These are phyloP conservation scores for Ilex asprella DNA, from an alignment of 257 asterid species.

Conservation along the genomic window DNA sequence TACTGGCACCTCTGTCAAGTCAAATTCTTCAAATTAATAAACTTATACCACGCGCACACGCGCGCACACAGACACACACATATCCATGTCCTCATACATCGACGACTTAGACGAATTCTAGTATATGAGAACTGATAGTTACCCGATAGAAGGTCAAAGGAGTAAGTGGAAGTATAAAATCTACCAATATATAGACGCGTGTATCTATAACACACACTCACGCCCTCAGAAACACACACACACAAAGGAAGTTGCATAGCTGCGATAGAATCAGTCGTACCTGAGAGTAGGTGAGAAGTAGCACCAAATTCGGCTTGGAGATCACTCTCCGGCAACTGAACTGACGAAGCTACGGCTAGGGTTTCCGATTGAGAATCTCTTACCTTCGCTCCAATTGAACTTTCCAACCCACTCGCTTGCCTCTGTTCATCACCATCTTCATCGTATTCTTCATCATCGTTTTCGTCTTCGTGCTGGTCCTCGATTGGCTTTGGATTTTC, in stretches of 20 bases:
- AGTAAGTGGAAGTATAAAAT: too few relatives aligned
- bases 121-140: too few relatives aligned
- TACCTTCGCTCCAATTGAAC: constrained; percentile 22
- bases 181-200: too few relatives aligned
- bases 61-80: constrained; percentile 2
- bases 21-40: constrained; percentile 8
- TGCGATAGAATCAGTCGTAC: constrained; percentile 14
- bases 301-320: constrained; percentile 28
- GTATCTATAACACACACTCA: too few relatives aligned
- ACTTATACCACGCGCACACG: neutral
- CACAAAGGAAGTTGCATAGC: too few relatives aligned
- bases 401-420: constrained; percentile 17
- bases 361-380: constrained; percentile 23
- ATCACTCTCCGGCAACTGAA: constrained; percentile 15
- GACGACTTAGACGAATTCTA: too few relatives aligned
- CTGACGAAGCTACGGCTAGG: constrained; percentile 22
- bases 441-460: constrained; percentile 13
- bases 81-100: neutral
- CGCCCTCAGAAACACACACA: too few relatives aligned
- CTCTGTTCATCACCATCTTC: constrained; percentile 23
- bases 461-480: constrained; percentile 8
- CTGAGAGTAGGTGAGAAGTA: constrained; percentile 36
- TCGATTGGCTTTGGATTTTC: constrained; percentile 17
- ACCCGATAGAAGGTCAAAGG: neutral
- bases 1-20: constrained; percentile 59